A percentile compares a stretch with the other conserved stretches of the same genome.
phyloP scores from a whole-genome alignment of 306 rosid species.

The Trifolium subterraneum region DNA sequence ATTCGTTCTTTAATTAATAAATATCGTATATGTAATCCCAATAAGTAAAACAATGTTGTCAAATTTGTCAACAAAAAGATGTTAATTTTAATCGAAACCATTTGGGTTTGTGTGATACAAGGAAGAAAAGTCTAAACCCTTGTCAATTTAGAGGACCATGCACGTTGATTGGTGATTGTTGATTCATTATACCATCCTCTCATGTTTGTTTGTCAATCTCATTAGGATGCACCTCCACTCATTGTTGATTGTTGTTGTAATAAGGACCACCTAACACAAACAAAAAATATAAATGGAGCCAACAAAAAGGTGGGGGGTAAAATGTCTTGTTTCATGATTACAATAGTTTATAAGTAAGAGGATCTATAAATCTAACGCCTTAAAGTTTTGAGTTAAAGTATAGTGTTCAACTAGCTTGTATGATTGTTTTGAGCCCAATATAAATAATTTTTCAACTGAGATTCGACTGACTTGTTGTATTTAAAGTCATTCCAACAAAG shows the following conservation, averaged over 20 bases:
- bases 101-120: background rate
- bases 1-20: background rate
- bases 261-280: background rate
- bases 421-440: too few relatives aligned
- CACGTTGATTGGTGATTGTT: background rate
- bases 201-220: background rate
- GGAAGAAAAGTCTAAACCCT: background rate
- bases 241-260: background rate
- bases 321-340: background rate
- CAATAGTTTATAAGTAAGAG: background rate
- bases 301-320: background rate
- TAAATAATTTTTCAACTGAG: too few relatives aligned
- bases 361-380: too few relatives aligned
- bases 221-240: background rate
- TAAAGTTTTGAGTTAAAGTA: too few relatives aligned
- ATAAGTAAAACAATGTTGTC: too few relatives aligned
- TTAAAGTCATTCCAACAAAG: too few relatives aligned
- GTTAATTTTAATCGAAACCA: background rate
- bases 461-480: too few relatives aligned
- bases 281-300: background rate
- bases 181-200: background rate
- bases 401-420: too few relatives aligned
- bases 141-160: slow-evolving; percentile 6
- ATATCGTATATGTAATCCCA: background rate
- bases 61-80: too few relatives aligned